Evolutionary conservation across 2,329 filamentous ascomycete genomes (phyloP).

Genomic region (Exserohilum turcica): DNA sequence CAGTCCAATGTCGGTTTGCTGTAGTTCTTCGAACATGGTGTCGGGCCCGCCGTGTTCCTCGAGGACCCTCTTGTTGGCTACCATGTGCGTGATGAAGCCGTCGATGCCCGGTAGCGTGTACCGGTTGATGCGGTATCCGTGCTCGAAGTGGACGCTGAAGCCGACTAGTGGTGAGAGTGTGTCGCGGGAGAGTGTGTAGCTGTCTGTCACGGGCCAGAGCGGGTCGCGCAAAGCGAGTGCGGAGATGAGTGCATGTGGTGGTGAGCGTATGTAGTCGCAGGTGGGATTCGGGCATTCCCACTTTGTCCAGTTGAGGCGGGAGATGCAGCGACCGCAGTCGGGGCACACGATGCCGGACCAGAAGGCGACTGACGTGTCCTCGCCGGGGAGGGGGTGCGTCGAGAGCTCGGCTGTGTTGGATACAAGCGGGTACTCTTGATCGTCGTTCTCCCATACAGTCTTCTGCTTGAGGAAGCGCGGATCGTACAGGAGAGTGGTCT

Average conservation of each 20-base stretch:
- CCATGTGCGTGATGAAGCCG: conserved; percentile 60
- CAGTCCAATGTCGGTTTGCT: conserved; percentile 48
- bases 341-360: conserved; percentile 71
- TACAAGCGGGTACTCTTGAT: conserved; percentile 45
- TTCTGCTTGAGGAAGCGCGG: conserved; percentile 63
- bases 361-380: conserved; percentile 58
- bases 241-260: conserved; percentile 40
- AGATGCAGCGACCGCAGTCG: conserved; percentile 64
- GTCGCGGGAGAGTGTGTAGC: conserved; percentile 41
- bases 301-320: conserved; percentile 63
- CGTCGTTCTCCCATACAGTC: conserved; percentile 50
- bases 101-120: conserved; percentile 56
- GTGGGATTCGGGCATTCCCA: conserved; percentile 63
- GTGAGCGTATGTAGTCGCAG: conserved; percentile 56
- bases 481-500: conserved; percentile 57
- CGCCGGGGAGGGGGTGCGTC: conserved; percentile 46
- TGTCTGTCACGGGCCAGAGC: conserved; percentile 42
- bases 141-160: conserved; percentile 38
- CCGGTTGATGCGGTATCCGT: conserved; percentile 51
- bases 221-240: conserved; percentile 40
- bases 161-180: conserved; percentile 40
- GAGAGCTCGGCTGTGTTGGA: conserved; percentile 32
- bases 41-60: conserved; percentile 61
- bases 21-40: conserved; percentile 61
- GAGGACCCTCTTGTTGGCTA: conserved; percentile 61